Percentiles rank a stretch among this genome's conserved stretches.
Evolutionary conservation across 1,139 yeast species (phyloP).

Genomic region (Debaryomyces robertsiae): DNA sequence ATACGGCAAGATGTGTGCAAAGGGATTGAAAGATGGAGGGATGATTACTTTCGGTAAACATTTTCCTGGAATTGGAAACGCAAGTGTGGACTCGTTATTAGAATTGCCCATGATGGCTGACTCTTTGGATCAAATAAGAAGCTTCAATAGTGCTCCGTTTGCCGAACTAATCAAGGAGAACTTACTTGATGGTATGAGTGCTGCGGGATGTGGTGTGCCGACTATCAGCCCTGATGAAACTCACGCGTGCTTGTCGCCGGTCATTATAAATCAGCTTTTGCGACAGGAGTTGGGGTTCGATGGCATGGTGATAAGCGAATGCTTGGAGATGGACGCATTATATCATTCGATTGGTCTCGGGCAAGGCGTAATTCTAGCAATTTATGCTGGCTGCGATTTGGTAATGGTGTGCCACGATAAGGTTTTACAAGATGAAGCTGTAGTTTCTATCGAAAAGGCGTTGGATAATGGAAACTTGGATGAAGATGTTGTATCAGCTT

Average conservation of each 20-base stretch:
- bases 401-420: constrained; percentile 64
- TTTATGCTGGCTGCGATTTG: constrained; percentile 67
- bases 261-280: constrained; percentile 55
- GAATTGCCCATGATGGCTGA: constrained; percentile 66
- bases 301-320: constrained; percentile 65
- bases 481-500: constrained; percentile 44
- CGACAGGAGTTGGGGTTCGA: constrained; percentile 56
- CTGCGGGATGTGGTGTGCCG: constrained; percentile 74
- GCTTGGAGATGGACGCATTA: constrained; percentile 66
- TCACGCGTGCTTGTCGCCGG: constrained; percentile 64
- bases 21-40: constrained; percentile 60
- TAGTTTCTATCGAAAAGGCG: constrained; percentile 57
- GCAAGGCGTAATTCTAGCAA: constrained; percentile 65
- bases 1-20: constrained; percentile 57
- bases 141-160: constrained; percentile 56
- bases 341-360: constrained; percentile 66
- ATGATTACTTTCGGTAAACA: constrained; percentile 62
- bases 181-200: constrained; percentile 58
- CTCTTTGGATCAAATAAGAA: constrained; percentile 54
- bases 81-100: constrained; percentile 57
- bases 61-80: constrained; percentile 70
- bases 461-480: constrained; percentile 55
- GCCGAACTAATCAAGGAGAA: constrained; percentile 49
- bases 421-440: constrained; percentile 60
- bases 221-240: constrained; percentile 61